Base-by-base conservation (phyloP, 1,284 basidiomycete genomes). In the Pseudozyma sp. region DNA sequence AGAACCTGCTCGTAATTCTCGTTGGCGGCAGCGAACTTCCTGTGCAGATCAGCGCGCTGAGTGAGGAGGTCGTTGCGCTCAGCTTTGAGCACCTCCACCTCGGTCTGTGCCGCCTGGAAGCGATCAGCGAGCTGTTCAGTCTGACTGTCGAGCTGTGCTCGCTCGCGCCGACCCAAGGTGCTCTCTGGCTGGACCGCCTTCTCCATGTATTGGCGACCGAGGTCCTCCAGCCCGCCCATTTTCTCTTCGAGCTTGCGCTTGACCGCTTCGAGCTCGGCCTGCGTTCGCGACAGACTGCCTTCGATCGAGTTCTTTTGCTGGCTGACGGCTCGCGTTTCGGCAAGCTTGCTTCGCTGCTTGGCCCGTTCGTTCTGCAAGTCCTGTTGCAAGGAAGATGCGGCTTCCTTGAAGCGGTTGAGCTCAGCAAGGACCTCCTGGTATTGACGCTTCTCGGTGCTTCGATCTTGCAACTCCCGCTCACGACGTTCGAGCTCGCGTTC, bases 161-260 rank as follows among this genome's bases (percentile, higher is more conserved):
- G 43, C 9, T 54, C 62, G 9, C 49, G 54, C 42, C 40, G 59
- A n/a, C 43, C 57, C 40, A 58, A 14, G 6, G 57, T 43, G 47
- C 54, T 43, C 9, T 56, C 50, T 0, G 60, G 62, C 33, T 61
- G 63, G 0, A 47, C 49, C 4, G 73, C 59, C 11, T 54, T 49
- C 37, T 75, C 62, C 54, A 60, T 46, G 37, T 56, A 66, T 40
- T 67, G 48, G 10, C 67, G 54, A 16, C 55, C 48, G 11, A 74
- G 58, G 24, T 63, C 53, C 24, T 75, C 59, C 17, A 75, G 63
- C 8, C 67, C 71, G 29, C 54, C 63, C 50, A 74, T 55, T 56
- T 78, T 75, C 17, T 69, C 48, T 19, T 77, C 52, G 42, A 79
- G 62, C 45, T 64, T 61, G n/a, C 58, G 65, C 62, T 69, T 69